Evolutionary conservation across 345 rosid species (phyloP).

Genomic region (Salix arbutifolia): DNA sequence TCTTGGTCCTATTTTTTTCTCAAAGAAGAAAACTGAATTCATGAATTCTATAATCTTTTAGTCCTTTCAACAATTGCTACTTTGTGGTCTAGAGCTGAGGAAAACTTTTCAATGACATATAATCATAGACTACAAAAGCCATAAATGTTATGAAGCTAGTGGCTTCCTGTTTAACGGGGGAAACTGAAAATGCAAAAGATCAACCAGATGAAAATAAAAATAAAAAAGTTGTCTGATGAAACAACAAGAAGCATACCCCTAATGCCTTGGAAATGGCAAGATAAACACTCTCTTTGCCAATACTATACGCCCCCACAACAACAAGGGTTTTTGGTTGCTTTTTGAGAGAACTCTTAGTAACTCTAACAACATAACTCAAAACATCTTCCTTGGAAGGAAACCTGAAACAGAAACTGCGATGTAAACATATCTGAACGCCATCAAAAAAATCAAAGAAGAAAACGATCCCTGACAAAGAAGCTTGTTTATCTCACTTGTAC

Average conservation of each 20-base stretch:
- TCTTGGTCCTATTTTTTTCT: not conserved
- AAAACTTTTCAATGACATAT: not conserved
- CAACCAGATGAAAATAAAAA: not conserved
- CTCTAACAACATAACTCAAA: conserved; percentile 47
- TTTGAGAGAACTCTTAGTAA: conserved; percentile 49
- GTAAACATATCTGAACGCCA: not conserved
- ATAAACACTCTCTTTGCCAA: conserved; percentile 77
- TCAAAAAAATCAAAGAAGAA: not conserved
- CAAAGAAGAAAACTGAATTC: not conserved
- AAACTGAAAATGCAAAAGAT: not conserved
- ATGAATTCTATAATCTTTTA: not conserved
- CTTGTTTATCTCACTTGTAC: conserved; percentile 43
- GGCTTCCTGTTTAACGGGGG: not conserved
- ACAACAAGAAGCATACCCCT: conserved; percentile 39
- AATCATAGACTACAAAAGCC: not conserved
- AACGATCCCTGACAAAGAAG: no score
- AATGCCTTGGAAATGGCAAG: conserved; percentile 69
- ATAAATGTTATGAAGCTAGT: not conserved
- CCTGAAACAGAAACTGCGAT: conserved; percentile 34
- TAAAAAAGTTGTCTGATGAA: not conserved
- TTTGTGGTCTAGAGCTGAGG: not conserved
- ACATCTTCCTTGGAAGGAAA: conserved; percentile 76
- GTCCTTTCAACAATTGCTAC: not conserved
- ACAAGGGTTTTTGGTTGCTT: conserved; percentile 66
- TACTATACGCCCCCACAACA: conserved; percentile 80